A percentile compares a stretch with the other conserved stretches of the same genome.
Evolutionary conservation across 2,329 filamentous ascomycete species (phyloP).

Genomic region (Zelopaecilomyces penicillatus): DNA sequence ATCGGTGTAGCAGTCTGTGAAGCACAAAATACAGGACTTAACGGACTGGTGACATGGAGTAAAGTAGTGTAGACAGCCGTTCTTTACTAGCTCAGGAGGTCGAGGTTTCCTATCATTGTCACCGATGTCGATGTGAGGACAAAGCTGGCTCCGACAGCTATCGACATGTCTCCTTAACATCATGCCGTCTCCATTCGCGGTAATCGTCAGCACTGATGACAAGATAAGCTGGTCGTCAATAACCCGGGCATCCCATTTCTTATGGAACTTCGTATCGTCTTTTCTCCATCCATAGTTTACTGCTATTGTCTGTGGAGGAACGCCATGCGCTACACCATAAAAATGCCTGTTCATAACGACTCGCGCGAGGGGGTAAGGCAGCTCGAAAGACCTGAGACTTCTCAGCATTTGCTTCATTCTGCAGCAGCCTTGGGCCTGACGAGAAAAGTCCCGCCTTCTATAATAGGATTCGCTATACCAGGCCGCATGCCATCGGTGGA

Average conservation of each 20-base stretch:
- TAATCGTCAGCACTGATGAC: not conserved
- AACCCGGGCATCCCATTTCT: slow-evolving; percentile 7
- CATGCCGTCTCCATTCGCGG: not conserved
- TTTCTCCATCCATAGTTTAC: not conserved
- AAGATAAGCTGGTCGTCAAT: slow-evolving; percentile 10
- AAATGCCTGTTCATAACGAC: slow-evolving; percentile 11
- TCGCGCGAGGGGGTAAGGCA: slow-evolving; percentile 7
- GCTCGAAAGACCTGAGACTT: not conserved
- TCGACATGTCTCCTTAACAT: not conserved
- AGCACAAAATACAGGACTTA: slow-evolving; percentile 8
- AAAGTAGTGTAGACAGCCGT: not conserved
- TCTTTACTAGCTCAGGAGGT: not conserved
- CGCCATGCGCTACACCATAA: slow-evolving; percentile 8
- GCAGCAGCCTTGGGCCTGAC: not conserved
- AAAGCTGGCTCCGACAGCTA: not conserved
- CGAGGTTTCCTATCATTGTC: not conserved
- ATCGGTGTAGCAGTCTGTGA: slow-evolving; percentile 8
- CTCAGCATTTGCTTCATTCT: no score
- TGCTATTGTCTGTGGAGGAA: slow-evolving; percentile 1
- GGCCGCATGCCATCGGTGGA: slow-evolving; percentile 6
- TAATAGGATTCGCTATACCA: not conserved
- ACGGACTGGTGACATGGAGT: not conserved
- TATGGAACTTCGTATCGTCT: not conserved
- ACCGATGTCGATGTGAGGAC: not conserved
- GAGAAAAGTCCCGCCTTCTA: not conserved